Percentiles rank a stretch among this genome's conserved stretches.
Conservation (phyloP, 768 basidiomycete species). For the Artomyces pyxidatus region DNA sequence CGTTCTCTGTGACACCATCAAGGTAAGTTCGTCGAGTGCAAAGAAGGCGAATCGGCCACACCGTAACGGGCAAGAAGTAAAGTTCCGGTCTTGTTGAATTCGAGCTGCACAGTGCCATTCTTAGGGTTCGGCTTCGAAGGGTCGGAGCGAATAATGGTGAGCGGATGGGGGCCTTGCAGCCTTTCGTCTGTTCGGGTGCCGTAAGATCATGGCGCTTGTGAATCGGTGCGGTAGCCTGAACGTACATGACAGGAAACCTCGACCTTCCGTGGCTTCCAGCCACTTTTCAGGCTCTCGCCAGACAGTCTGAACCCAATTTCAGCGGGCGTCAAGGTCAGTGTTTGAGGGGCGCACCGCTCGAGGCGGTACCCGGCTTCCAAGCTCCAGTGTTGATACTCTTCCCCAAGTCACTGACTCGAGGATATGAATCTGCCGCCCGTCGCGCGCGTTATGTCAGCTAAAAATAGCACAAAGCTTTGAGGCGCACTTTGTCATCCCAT, state of each 20-base stretch:
- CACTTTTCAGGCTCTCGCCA: constrained; percentile 87
- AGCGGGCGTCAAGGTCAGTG: neutral
- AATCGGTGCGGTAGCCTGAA: neutral
- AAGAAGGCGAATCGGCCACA: constrained; percentile 22
- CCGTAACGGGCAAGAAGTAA: constrained; percentile 70
- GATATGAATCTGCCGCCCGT: constrained; percentile 52
- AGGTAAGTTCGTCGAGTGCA: constrained; percentile 6
- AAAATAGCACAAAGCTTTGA: no score
- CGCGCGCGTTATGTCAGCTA: neutral
- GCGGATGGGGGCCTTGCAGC: constrained; percentile 44
- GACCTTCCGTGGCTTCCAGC: constrained; percentile 75
- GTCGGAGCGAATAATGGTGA: constrained; percentile 45
- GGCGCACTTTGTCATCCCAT: constrained; percentile 83
- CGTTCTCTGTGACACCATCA: constrained; percentile 39
- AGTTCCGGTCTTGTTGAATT: constrained; percentile 75
- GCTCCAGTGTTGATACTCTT: constrained; percentile 51
- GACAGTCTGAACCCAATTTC: constrained; percentile 40
- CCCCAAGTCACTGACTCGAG: constrained; percentile 75
- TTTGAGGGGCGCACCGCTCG: constrained; percentile 40
- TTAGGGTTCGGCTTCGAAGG: constrained; percentile 56
- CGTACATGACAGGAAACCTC: constrained; percentile 83
- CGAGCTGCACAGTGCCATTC: constrained; percentile 61
- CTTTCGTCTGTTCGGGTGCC: constrained; percentile 47
- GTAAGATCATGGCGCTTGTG: neutral
- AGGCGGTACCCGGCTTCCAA: constrained; percentile 46